Percentiles rank a stretch among this genome's conserved stretches.
These are phyloP conservation scores for Parastagonospora avenae DNA, from an alignment of 2,329 filamentous ascomycete species.

Conservation along the genomic window DNA sequence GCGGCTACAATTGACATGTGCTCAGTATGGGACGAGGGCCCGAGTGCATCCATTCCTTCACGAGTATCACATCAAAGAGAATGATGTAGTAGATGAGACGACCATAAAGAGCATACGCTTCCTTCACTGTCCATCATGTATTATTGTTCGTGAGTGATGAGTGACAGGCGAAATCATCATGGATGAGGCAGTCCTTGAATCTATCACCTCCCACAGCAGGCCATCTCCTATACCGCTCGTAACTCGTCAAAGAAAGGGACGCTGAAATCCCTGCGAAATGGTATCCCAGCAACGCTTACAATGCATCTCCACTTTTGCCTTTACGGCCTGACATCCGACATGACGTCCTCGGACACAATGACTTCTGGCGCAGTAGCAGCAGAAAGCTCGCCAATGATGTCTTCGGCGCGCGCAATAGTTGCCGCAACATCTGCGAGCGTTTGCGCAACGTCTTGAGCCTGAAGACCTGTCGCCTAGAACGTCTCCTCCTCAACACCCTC, in stretches of 20 bases:
- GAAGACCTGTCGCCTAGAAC: constrained; percentile 24
- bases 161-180: not conserved
- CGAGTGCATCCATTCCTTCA: too few species aligned
- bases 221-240: constrained; percentile 17
- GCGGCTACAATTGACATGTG: too few species aligned
- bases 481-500: constrained; percentile 77
- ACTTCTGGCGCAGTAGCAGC: too few species aligned
- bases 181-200: not conserved
- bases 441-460: constrained; percentile 1
- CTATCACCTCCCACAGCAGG: not conserved
- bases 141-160: not conserved
- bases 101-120: not conserved
- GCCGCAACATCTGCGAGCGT: constrained; percentile 8
- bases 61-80: too few species aligned
- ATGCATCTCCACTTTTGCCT: constrained; percentile 29
- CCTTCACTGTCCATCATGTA: not conserved
- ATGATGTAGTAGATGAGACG: too few species aligned
- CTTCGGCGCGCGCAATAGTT: constrained; percentile 8
- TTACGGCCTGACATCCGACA: constrained; percentile 18
- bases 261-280: constrained; percentile 25
- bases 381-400: constrained; percentile 1
- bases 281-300: constrained; percentile 41
- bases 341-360: constrained; percentile 55
- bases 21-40: too few species aligned
- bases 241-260: constrained; percentile 24